Percentiles rank a stretch among this genome's conserved stretches.
phyloP scores from a whole-genome alignment of 352 stramenopile species.

The Achlya hypogyna region DNA sequence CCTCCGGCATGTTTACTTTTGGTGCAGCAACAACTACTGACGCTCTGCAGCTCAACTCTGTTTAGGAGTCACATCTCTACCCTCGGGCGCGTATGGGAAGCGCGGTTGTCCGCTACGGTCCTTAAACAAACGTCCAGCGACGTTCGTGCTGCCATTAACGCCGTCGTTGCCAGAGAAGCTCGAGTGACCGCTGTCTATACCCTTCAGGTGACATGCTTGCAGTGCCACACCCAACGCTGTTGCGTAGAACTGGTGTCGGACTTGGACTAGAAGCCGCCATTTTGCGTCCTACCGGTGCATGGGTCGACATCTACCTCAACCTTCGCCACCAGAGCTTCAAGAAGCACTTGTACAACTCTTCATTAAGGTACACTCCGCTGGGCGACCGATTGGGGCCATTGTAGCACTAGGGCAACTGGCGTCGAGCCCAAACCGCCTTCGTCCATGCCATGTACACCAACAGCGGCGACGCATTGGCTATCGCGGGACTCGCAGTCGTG shows the following conservation, averaged over 20 bases:
- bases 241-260: not conserved
- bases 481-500: not conserved
- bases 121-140: not conserved
- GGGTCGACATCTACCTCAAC: not conserved
- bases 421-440: not conserved
- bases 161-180: not conserved
- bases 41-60: too few species aligned
- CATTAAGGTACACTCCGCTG: not conserved
- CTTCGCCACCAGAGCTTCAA: not conserved
- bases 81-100: constrained; percentile 5
- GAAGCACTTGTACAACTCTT: not conserved
- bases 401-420: not conserved
- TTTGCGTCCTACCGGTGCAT: not conserved
- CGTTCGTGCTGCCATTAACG: not conserved
- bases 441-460: not conserved
- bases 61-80: too few species aligned
- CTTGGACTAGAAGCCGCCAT: not conserved
- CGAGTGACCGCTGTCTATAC: not conserved
- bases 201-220: not conserved
- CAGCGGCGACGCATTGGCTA: not conserved
- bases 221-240: not conserved
- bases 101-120: not conserved
- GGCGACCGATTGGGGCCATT: not conserved
- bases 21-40: too few species aligned
- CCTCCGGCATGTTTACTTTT: not conserved